Evolutionary conservation across 2,329 filamentous ascomycete genomes (phyloP), one percentile per base, ranked within the genome.

Genomic region (Fusarium annulatum): DNA sequence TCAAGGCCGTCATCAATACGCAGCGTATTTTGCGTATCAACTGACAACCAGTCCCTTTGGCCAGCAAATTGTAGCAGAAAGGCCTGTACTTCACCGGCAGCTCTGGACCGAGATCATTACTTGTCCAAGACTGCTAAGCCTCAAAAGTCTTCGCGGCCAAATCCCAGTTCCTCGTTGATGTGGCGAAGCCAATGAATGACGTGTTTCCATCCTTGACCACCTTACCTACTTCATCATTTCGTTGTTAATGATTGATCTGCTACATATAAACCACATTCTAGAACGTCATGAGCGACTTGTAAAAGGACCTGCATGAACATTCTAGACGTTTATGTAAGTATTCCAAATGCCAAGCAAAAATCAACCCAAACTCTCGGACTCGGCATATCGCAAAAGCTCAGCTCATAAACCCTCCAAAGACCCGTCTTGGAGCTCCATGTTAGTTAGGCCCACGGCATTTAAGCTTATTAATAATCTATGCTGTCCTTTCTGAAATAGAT

Each of bases 61-160:
- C 39, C 33, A 42, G 33, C 9, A 36, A 46, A 38, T 30, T 33
- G 38, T 21, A 46, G 19, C 34, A 43, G 33, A 26, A 26, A 16
- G n/a, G 18, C 19, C 58, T 52, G 23, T 46, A 36, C 30, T 46
- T 62, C 21, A 52, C 41, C 52, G 33, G 49, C 48, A 69, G 39
- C 36, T 69, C 34, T 42, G 33, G 16, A 53, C 53, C 53, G 41
- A 56, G 26, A 56, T 42, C 33, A 56, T 63, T 45, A 46, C 70
- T 42, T 71, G 58, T 45, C 58, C 41, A 56, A 64, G 33, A 38
- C 56, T 69, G 57, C 67, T 74, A 38, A 74, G 72, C 71, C 72
- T 72, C 72, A 60, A 48, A 57, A 41, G 19, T 67, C 56, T 60
- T 73, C 57, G 61, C 61, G 56, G 41, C 43, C 67, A 34, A 21